Conservation (phyloP, 1,139 yeast genomes). For the Magnusiomyces clavatus region DNA sequence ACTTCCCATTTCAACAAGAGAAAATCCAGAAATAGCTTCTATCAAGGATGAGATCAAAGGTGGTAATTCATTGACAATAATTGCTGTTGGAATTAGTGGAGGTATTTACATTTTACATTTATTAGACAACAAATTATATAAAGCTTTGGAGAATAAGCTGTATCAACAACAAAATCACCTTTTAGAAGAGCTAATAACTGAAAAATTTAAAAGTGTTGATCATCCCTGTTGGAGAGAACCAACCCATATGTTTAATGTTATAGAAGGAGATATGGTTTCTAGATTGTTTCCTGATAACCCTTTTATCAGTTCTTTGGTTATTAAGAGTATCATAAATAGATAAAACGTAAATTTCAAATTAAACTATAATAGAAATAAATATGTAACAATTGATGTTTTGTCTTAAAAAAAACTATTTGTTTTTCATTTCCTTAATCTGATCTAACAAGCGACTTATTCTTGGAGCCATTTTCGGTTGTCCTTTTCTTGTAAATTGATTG, state of each 20-base stretch:
- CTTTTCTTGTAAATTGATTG: conserved; percentile 56
- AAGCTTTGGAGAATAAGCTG: background rate
- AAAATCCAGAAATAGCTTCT: background rate
- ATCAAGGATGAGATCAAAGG: background rate
- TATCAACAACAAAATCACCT: too few species aligned
- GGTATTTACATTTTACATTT: conserved; percentile 1
- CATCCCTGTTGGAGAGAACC: too few species aligned
- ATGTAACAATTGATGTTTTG: too few species aligned
- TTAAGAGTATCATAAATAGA: too few species aligned
- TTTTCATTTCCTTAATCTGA: conserved; percentile 45
- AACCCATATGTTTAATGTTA: too few species aligned
- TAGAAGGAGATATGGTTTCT: too few species aligned
- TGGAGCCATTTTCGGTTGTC: conserved; percentile 92
- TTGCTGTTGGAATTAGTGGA: conserved; percentile 1
- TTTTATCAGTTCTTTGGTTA: too few species aligned
- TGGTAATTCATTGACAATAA: background rate
- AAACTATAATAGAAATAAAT: too few species aligned
- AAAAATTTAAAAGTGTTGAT: too few species aligned
- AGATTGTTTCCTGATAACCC: too few species aligned
- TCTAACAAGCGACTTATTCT: conserved; percentile 72
- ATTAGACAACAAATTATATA: background rate
- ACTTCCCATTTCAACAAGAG: background rate
- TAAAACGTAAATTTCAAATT: too few species aligned
- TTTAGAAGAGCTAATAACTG: too few species aligned
- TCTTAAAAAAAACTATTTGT: background rate